phyloP scores from a whole-genome alignment of 2,329 filamentous ascomycete genomes.

The Apiospora saccharicola region DNA sequence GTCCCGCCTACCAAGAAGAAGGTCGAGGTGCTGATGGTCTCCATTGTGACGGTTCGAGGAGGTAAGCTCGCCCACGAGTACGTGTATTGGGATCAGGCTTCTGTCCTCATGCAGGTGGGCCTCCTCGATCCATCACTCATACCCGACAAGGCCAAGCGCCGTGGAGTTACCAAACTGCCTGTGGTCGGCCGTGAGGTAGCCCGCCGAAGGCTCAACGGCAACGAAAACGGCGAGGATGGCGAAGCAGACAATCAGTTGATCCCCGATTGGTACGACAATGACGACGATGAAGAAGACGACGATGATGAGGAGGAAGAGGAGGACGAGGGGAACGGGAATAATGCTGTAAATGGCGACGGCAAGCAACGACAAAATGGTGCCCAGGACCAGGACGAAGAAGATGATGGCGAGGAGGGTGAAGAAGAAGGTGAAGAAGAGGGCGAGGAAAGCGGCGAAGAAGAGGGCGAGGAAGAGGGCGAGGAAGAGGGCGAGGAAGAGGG shows the following conservation, averaged over 20 bases:
- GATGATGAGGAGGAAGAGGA: slow-evolving; percentile 21
- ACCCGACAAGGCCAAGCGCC: slow-evolving; percentile 43
- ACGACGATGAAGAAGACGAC: slow-evolving; percentile 33
- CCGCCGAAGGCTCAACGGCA: slow-evolving; percentile 43
- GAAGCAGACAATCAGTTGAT: slow-evolving; percentile 53
- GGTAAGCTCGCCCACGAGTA: slow-evolving; percentile 72
- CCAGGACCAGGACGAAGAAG: slow-evolving; percentile 9
- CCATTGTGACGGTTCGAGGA: slow-evolving; percentile 69
- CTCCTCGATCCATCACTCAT: slow-evolving; percentile 54
- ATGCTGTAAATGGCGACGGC: neutral
- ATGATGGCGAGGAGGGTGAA: neutral
- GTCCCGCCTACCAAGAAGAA: slow-evolving; percentile 62
- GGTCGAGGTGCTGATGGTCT: slow-evolving; percentile 66
- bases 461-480: neutral
- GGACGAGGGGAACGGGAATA: slow-evolving; percentile 17
- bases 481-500: neutral
- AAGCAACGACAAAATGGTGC: neutral
- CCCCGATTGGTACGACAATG: slow-evolving; percentile 44
- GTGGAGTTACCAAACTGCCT: slow-evolving; percentile 47
- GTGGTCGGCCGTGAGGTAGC: slow-evolving; percentile 50
- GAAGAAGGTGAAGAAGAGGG: neutral
- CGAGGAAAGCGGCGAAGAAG: neutral
- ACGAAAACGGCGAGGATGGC: slow-evolving; percentile 48
- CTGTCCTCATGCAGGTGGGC: slow-evolving; percentile 67
- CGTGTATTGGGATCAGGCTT: slow-evolving; percentile 73